These are phyloP conservation scores for Helicostylum pulchrum DNA, from an alignment of 192 early-diverging fungal genomes.

Conservation along the genomic window DNA sequence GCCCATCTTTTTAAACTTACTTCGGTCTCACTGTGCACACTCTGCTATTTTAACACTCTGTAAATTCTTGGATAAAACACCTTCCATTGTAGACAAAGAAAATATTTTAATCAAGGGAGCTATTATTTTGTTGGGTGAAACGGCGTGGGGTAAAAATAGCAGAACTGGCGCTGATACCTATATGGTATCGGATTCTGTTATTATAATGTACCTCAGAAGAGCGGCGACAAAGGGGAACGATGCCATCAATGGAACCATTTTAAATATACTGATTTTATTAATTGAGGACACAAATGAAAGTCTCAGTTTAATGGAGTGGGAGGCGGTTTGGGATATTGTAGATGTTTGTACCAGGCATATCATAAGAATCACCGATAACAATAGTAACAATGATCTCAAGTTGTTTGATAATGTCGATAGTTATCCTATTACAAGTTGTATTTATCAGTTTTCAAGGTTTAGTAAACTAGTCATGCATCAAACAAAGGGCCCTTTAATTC, in stretches of 20 bases:
- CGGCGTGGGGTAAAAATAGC: slow-evolving; percentile 48
- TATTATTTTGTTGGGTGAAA: slow-evolving; percentile 49
- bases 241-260: slow-evolving; percentile 21
- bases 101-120: slow-evolving; percentile 49
- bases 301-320: slow-evolving; percentile 34
- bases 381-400: neutral
- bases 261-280: slow-evolving; percentile 9
- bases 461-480: slow-evolving; percentile 1
- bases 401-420: neutral
- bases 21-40: slow-evolving; percentile 62
- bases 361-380: neutral
- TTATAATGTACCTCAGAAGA: slow-evolving; percentile 30
- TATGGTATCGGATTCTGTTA: slow-evolving; percentile 27
- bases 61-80: slow-evolving; percentile 40
- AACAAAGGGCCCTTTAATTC: slow-evolving; percentile 33
- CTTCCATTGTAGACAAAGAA: neutral
- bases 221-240: slow-evolving; percentile 18
- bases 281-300: slow-evolving; percentile 20
- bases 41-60: slow-evolving; percentile 54
- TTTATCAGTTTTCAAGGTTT: slow-evolving; percentile 18
- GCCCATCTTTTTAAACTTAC: slow-evolving; percentile 60
- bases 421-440: neutral
- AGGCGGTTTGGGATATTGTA: slow-evolving; percentile 34
- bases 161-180: slow-evolving; percentile 16
- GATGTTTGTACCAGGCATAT: slow-evolving; percentile 12